Evolutionary conservation across 2,329 filamentous ascomycete genomes (phyloP), one percentile per base, ranked within the genome.

Genomic region (Talaromyces albobiverticillius): DNA sequence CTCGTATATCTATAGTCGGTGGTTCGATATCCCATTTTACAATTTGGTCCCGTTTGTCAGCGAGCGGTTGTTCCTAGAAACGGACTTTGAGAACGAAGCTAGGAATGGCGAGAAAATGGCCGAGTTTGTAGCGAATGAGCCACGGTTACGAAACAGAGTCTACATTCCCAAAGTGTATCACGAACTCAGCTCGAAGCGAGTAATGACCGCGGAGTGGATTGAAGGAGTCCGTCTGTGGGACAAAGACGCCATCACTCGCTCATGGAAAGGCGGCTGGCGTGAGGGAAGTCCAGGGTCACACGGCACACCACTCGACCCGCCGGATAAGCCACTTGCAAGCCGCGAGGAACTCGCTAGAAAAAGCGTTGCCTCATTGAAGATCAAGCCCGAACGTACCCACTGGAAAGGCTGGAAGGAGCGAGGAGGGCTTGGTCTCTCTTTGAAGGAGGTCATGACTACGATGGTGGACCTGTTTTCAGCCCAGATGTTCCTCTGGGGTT

Each of bases 171-270:
- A 85, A 36, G 85, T 95, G 9, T 93, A 95, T 69, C 79, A 85
- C 3, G 90, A 96, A 57, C 81, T 96, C 25, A 91, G 85, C 50
- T 91, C 88, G 14, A 88, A 80, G 66, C 82, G 94, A 34, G 85
- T 99, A 46, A 87, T 99, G 77, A 95, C 92, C 1, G 91, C 93
- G 0, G 94, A 99, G 70, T 99, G 94, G 94, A 95, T 99, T 56
- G 94, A 99, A 72, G 94, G 94, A 6, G 85, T 95, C 2, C 82
- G 92, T 1, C 78, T 99, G 2, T 96, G 92, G 90, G 93, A 97
- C 64, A 95, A 95, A 69, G 85, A 89, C 54, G 81, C 87, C 51
- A 86, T 96, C 66, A 88, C 84, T 0, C 80, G 81, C 2, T 79
- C 82, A 4, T 97, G 94, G 93, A 75, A 85, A 34, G 92, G 91